These are phyloP conservation scores for Monosporascus sp. DNA, from an alignment of 2,329 filamentous ascomycete genomes.

Conservation along the genomic window DNA sequence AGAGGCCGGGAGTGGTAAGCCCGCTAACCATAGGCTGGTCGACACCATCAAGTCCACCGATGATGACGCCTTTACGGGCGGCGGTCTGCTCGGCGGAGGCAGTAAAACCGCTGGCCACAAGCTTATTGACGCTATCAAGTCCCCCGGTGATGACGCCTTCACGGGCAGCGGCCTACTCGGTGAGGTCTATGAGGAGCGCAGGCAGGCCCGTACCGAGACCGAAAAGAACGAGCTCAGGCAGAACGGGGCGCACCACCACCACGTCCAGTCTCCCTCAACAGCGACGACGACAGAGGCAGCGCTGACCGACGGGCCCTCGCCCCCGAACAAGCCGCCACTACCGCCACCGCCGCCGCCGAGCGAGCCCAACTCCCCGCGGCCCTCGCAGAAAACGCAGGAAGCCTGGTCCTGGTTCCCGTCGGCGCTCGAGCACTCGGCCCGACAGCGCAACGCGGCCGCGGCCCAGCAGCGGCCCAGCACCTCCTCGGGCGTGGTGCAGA, in stretches of 20 bases:
- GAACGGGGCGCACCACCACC: constrained; percentile 9
- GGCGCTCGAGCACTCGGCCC: constrained; percentile 25
- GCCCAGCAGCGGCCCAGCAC: constrained; percentile 18
- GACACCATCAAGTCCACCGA: background rate
- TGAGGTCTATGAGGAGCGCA: constrained; percentile 42
- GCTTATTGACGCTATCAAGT: constrained; percentile 23
- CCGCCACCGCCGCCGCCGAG: constrained; percentile 4
- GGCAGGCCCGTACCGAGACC: constrained; percentile 27
- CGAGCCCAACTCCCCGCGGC: constrained; percentile 21
- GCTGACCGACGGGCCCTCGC: constrained; percentile 52
- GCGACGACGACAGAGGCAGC: constrained; percentile 25
- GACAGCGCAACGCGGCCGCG: constrained; percentile 13
- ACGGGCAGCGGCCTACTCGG: constrained; percentile 47
- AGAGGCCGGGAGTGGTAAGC: constrained; percentile 11
- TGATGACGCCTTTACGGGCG: constrained; percentile 35
- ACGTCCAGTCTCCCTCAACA: constrained; percentile 21
- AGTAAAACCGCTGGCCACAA: constrained; percentile 4
- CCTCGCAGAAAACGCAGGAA: constrained; percentile 7
- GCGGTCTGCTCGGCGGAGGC: constrained; percentile 45
- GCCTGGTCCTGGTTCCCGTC: constrained; percentile 34
- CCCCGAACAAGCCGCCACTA: constrained; percentile 39
- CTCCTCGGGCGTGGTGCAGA: constrained; percentile 11
- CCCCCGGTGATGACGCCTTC: constrained; percentile 37
- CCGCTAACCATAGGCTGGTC: background rate
- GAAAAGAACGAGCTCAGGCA: constrained; percentile 12